Evolutionary conservation across 176 grass and related monocot species (phyloP), one percentile per base, ranked within the genome.

Genomic region (Oryza meyeriana): DNA sequence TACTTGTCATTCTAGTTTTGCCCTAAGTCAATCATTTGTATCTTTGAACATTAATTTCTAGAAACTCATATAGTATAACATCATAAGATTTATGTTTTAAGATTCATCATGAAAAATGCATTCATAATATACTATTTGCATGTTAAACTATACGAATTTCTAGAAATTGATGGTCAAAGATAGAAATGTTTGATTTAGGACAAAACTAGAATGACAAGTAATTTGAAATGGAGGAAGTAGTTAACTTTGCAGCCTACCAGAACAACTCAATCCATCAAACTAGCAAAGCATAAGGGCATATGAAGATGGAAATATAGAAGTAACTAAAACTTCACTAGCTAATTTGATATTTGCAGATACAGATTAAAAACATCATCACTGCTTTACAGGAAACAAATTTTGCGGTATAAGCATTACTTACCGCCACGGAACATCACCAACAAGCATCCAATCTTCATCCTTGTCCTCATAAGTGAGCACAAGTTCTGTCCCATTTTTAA

Each of bases 401-500:
- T 55, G 22, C n/a, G 65, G 18, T 79, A 74, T 41, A 12, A 20
- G 34, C 26, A 69, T 80, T 84, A 83, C 74, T 32, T 83, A 94
- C 93, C 77, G 34, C 93, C 93, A 94, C 2, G 93, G 93, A 65
- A 94, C 93, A 88, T 94, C 92, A 82, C 92, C 92, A 57, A 94
- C 92, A 85, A 94, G 89, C 92, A 94, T 94, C 92, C 89, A 94
- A 75, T 94, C 93, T 7, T 89, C 90, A 74, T 94, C 93, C 47
- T 90, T 94, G 72, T 94, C 93, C 86, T 94, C 87, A 71, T 94
- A 92, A 40, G 93, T 94, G 64, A 94, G 83, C 12, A 94, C 89
- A 45, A 89, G 88, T 88, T 94, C 87, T 30, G 79, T 73, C 28
- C 90, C 90, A 40, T 80, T 94, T 81, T 92, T 84, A 90, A 83